phyloP scores from a whole-genome alignment of 441 rosid genomes.

The Pelargonium fulgidum region DNA sequence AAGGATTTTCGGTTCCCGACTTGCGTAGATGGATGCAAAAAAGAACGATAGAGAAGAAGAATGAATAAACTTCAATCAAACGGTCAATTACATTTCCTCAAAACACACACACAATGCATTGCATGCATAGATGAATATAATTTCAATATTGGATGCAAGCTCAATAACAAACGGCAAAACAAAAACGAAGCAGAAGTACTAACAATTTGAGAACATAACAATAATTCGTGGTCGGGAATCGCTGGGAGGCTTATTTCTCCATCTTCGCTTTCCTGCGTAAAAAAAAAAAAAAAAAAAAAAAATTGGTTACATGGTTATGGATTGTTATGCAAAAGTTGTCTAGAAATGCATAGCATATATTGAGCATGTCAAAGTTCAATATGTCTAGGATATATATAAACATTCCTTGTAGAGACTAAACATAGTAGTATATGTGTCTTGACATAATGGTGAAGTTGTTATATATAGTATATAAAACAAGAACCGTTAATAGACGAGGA shows the following conservation, averaged over 20 bases:
- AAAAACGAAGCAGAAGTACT: conserved; percentile 26
- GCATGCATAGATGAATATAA: conserved; percentile 21
- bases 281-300: too few species aligned
- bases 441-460: too few species aligned
- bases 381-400: too few species aligned
- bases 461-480: too few species aligned
- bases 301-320: too few species aligned
- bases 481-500: too few species aligned
- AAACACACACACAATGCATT: conserved; percentile 30
- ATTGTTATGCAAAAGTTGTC: too few species aligned
- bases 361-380: too few species aligned
- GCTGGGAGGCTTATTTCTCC: conserved; percentile 20
- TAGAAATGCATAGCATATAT: too few species aligned
- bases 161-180: neutral
- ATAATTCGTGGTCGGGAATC: conserved; percentile 15
- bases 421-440: too few species aligned
- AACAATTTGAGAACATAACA: conserved; percentile 23
- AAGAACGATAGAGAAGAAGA: neutral
- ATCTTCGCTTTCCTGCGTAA: conserved; percentile 26
- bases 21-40: neutral
- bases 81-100: conserved; percentile 22
- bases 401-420: too few species aligned
- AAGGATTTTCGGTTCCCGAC: too few species aligned
- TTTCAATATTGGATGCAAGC: conserved; percentile 18
- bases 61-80: conserved; percentile 22